Conservation (phyloP, 2,329 filamentous ascomycete species). For the Bipolaris victoriae region DNA sequence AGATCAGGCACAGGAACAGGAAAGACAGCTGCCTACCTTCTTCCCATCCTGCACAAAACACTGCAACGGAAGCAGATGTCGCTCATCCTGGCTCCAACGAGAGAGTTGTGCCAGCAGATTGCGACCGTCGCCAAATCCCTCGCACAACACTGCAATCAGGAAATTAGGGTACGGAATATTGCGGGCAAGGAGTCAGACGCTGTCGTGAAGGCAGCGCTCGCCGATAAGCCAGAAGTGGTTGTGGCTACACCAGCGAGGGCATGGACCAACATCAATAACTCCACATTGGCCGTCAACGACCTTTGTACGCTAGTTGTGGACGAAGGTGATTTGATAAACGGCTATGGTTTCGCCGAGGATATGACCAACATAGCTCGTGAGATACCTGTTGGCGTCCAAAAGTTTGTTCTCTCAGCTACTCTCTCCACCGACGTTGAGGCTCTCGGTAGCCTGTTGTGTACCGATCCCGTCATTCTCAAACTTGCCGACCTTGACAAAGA, state of each 20-base stretch:
- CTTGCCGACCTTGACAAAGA: constrained; percentile 82
- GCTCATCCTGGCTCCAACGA: constrained; percentile 92
- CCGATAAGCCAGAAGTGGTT: constrained; percentile 85
- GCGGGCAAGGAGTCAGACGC: constrained; percentile 89
- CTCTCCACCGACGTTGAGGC: constrained; percentile 86
- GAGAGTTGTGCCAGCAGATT: constrained; percentile 92
- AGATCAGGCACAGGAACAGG: constrained; percentile 95
- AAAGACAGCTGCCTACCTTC: constrained; percentile 94
- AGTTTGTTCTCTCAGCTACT: constrained; percentile 92
- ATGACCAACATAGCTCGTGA: constrained; percentile 78
- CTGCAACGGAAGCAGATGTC: constrained; percentile 78
- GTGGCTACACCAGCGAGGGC: constrained; percentile 89
- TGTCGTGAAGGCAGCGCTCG: constrained; percentile 84
- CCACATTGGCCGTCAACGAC: constrained; percentile 71
- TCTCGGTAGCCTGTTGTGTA: constrained; percentile 83
- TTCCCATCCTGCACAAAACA: constrained; percentile 86
- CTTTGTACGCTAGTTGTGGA: constrained; percentile 81
- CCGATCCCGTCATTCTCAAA: constrained; percentile 78
- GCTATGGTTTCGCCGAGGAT: constrained; percentile 93
- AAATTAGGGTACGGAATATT: constrained; percentile 81
- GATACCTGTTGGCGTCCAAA: constrained; percentile 85
- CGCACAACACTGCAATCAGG: constrained; percentile 81
- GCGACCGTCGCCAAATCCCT: constrained; percentile 78
- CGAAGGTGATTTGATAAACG: constrained; percentile 90
- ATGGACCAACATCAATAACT: constrained; percentile 75